These are phyloP conservation scores for Naematelia aurantialba DNA, from an alignment of 768 basidiomycete species.

Conservation along the genomic window DNA sequence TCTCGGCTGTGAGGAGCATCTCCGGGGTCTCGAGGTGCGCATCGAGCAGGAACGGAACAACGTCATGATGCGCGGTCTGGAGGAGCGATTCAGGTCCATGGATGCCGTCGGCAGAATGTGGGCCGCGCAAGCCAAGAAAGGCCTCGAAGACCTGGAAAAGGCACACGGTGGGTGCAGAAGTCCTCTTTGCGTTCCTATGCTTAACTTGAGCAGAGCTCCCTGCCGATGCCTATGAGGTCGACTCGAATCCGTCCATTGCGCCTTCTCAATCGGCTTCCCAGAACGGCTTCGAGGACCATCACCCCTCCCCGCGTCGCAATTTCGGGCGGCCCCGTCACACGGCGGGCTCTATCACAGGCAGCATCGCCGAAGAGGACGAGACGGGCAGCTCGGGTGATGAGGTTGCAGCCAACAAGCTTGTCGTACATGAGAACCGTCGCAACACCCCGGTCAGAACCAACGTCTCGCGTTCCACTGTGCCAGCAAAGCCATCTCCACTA, in stretches of 20 bases:
- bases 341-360: constrained; percentile 43
- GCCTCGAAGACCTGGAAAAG: constrained; percentile 42
- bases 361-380: constrained; percentile 49
- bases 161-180: constrained; percentile 26
- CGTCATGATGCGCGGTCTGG: constrained; percentile 47
- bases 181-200: neutral
- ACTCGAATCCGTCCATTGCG: constrained; percentile 49
- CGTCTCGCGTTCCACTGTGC: constrained; percentile 6
- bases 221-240: constrained; percentile 46
- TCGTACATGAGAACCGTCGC: constrained; percentile 48
- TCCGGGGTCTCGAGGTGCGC: constrained; percentile 43
- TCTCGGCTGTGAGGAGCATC: constrained; percentile 49
- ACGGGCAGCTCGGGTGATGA: constrained; percentile 45
- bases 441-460: constrained; percentile 13
- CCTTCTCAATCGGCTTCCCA: constrained; percentile 50
- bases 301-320: constrained; percentile 20
- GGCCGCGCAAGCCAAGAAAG: constrained; percentile 44
- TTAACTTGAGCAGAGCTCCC: constrained; percentile 24
- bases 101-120: constrained; percentile 50
- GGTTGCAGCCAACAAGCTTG: constrained; percentile 26
- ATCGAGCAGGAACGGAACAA: constrained; percentile 49
- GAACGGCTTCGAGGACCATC: constrained; percentile 37
- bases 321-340: constrained; percentile 13
- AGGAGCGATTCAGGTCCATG: constrained; percentile 49
- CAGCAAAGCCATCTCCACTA: constrained; percentile 27